A percentile compares a stretch with the other conserved stretches of the same genome.
Conservation (phyloP, 805 yeast species). For the Trichomonascus vanleenenianus region DNA sequence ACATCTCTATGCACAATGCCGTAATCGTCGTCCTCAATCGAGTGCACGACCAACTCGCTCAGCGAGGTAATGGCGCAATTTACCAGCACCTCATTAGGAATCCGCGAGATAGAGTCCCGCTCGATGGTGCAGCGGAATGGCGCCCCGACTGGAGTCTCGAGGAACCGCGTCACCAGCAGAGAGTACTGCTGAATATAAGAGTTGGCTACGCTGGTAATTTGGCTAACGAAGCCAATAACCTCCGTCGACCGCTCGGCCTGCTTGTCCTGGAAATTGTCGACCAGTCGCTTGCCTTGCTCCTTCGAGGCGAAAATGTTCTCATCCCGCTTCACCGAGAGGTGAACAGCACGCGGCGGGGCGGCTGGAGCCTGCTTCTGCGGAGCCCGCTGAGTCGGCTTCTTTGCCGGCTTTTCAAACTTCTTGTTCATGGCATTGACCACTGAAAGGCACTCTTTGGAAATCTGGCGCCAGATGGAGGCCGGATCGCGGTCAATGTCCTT, state of each 20-base stretch:
- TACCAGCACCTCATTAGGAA: constrained; percentile 24
- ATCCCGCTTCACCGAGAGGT: constrained; percentile 4
- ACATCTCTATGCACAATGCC: constrained; percentile 37
- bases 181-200: constrained; percentile 5
- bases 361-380: constrained; percentile 3
- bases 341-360: background rate
- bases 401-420: constrained; percentile 3
- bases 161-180: constrained; percentile 11
- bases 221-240: constrained; percentile 11
- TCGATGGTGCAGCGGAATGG: constrained; percentile 29
- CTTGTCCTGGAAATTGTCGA: constrained; percentile 21
- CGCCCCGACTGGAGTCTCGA: constrained; percentile 22
- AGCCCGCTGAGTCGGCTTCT: constrained; percentile 5
- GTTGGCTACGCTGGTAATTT: background rate
- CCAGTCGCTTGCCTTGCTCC: constrained; percentile 3
- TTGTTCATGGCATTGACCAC: constrained; percentile 13
- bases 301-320: constrained; percentile 6
- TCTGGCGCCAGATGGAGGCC: constrained; percentile 27
- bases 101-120: constrained; percentile 18
- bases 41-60: constrained; percentile 25
- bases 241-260: constrained; percentile 18
- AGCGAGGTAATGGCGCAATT: constrained; percentile 27
- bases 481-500: constrained; percentile 27
- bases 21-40: constrained; percentile 30
- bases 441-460: constrained; percentile 19